A percentile compares a stretch with the other conserved stretches of the same genome.
Conservation (phyloP, 176 grass and related monocot genomes). For the Musa acuminata region DNA sequence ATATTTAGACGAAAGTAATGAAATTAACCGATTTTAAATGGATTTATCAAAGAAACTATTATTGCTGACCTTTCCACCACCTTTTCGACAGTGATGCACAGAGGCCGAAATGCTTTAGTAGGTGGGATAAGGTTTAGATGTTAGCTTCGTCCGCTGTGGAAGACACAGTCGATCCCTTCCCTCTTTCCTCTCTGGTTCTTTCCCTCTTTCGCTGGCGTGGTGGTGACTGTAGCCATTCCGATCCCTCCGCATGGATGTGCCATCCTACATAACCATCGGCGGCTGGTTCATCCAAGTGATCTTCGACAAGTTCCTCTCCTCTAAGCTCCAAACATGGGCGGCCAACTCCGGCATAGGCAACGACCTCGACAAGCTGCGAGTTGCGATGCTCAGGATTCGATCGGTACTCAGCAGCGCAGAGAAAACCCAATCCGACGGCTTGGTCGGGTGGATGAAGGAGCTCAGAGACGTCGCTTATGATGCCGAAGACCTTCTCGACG, state of each 20-base stretch:
- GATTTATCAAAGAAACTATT: too few species aligned
- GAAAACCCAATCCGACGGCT: constrained; percentile 7
- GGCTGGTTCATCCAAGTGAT: constrained; percentile 66
- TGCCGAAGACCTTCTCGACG: too few species aligned
- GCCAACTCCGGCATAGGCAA: constrained; percentile 26
- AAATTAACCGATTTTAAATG: too few species aligned
- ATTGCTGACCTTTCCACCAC: too few species aligned
- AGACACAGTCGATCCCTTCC: too few species aligned
- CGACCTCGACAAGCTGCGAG: constrained; percentile 34
- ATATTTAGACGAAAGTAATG: too few species aligned
- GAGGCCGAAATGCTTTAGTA: too few species aligned
- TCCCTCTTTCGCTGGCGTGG: neutral
- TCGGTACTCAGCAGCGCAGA: constrained; percentile 31
- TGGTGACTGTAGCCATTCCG: neutral
- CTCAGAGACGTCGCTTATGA: constrained; percentile 39
- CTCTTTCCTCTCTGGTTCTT: too few species aligned
- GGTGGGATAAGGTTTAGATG: too few species aligned
- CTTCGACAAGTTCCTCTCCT: constrained; percentile 51
- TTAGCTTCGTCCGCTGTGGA: too few species aligned
- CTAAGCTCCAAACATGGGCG: constrained; percentile 36
- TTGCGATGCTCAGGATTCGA: constrained; percentile 35
- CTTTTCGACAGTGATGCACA: too few species aligned
- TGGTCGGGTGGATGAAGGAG: constrained; percentile 29
- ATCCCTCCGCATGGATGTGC: neutral
- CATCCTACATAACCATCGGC: constrained; percentile 17